These are phyloP conservation scores for Dryas drummondii DNA, from an alignment of 306 rosid genomes.

Conservation along the genomic window DNA sequence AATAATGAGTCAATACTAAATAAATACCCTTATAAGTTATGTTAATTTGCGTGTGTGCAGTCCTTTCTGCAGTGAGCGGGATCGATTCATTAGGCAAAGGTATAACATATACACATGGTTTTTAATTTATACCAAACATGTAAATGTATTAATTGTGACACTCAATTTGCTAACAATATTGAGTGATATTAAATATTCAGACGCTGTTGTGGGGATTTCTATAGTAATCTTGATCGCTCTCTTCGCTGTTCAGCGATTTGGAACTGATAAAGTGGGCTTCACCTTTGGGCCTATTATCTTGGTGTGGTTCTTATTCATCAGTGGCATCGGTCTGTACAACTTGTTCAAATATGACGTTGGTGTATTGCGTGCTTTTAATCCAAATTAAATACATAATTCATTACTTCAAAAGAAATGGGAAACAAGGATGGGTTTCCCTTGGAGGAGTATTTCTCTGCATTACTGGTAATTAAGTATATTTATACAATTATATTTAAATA, in stretches of 20 bases:
- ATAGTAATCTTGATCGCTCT: conserved; percentile 39
- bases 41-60: conserved; percentile 25
- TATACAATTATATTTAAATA: too few relatives aligned
- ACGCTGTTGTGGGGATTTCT: conserved; percentile 48
- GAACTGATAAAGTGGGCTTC: conserved; percentile 61
- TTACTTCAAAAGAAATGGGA: conserved; percentile 49
- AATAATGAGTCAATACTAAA: too few relatives aligned
- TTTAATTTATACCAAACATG: too few relatives aligned
- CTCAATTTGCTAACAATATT: background rate
- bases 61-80: conserved; percentile 74
- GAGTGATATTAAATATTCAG: conserved; percentile 19
- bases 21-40: too few relatives aligned
- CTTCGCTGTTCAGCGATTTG: conserved; percentile 45
- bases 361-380: conserved; percentile 55
- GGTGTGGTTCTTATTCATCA: conserved; percentile 51
- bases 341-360: conserved; percentile 42
- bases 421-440: conserved; percentile 51
- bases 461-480: conserved; percentile 25
- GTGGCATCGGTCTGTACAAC: conserved; percentile 54
- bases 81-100: conserved; percentile 64
- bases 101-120: background rate
- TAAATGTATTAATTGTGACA: background rate
- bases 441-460: conserved; percentile 59
- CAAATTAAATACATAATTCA: conserved; percentile 33
- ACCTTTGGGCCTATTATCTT: conserved; percentile 46